A percentile compares a stretch with the other conserved stretches of the same genome.
Evolutionary conservation across 1,284 basidiomycete genomes (phyloP).

Genomic region (Tylopilus orsonianus): DNA sequence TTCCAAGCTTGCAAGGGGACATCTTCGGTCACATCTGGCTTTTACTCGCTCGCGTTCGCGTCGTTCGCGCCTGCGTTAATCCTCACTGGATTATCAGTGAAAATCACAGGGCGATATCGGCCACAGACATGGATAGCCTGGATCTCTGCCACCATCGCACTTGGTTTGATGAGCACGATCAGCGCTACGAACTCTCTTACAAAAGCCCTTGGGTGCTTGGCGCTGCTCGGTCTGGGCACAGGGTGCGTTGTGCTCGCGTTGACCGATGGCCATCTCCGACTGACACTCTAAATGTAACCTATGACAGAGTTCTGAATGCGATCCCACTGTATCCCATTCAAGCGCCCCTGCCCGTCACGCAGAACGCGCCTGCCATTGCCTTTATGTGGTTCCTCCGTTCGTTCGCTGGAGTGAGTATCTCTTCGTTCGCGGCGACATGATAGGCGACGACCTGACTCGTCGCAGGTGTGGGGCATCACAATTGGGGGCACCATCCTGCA

Average conservation of each 20-base stretch:
- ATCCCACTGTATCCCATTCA: slow-evolving; percentile 33
- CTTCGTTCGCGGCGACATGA: neutral
- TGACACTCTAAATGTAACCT: too few relatives aligned
- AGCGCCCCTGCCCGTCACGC: slow-evolving; percentile 28
- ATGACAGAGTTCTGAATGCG: slow-evolving; percentile 12
- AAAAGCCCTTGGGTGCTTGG: slow-evolving; percentile 9
- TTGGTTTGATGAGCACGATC: slow-evolving; percentile 14
- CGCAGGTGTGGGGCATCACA: slow-evolving; percentile 26
- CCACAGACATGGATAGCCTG: slow-evolving; percentile 19
- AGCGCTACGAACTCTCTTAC: neutral
- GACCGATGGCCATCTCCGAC: too few relatives aligned
- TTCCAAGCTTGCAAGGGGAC: slow-evolving; percentile 20
- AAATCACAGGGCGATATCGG: slow-evolving; percentile 13
- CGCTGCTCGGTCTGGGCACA: slow-evolving; percentile 16
- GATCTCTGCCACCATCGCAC: slow-evolving; percentile 5
- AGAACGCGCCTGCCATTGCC: slow-evolving; percentile 29
- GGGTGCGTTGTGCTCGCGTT: too few relatives aligned
- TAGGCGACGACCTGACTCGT: too few relatives aligned
- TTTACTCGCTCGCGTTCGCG: slow-evolving; percentile 16
- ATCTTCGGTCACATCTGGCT: slow-evolving; percentile 14
- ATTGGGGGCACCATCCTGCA: slow-evolving; percentile 23
- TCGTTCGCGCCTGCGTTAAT: slow-evolving; percentile 13
- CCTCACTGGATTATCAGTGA: slow-evolving; percentile 12
- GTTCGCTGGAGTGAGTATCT: slow-evolving; percentile 24
- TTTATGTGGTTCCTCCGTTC: slow-evolving; percentile 30